Conservation (phyloP, 176 grass and related monocot species). For the Elaeis guineensis region DNA sequence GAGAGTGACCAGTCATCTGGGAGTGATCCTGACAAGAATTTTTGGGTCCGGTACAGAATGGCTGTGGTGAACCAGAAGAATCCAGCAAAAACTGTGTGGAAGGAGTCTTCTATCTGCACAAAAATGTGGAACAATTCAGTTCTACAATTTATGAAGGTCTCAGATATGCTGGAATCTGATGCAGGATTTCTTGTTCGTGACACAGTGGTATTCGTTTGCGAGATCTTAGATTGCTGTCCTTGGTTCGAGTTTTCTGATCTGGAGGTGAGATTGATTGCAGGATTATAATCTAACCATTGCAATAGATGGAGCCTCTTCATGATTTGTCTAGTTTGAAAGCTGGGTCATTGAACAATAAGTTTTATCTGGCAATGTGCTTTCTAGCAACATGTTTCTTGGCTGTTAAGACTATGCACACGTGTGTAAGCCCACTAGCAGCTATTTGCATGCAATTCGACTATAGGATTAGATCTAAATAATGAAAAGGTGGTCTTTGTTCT, state of each 20-base stretch:
- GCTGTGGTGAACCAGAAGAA: slow-evolving; percentile 86
- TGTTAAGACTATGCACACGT: no score
- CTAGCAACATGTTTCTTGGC: no score
- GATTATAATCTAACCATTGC: no score
- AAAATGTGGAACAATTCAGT: slow-evolving; percentile 99
- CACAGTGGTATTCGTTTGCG: slow-evolving; percentile 72
- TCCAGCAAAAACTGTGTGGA: slow-evolving; percentile 79
- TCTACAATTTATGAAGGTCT: slow-evolving; percentile 97
- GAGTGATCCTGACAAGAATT: slow-evolving; percentile 83
- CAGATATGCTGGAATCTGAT: slow-evolving; percentile 74
- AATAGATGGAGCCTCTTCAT: no score
- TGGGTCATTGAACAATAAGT: no score
- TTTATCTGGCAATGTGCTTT: no score
- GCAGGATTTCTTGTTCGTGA: slow-evolving; percentile 88
- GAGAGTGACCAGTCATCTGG: slow-evolving; percentile 93
- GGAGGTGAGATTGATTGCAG: slow-evolving; percentile 51
- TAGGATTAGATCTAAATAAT: no score
- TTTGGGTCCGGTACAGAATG: slow-evolving; percentile 97
- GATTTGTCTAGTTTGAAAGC: no score
- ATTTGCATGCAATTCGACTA: no score
- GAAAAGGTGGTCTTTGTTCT: no score
- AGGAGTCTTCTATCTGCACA: slow-evolving; percentile 98
- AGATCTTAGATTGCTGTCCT: slow-evolving; percentile 94
- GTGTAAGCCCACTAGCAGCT: no score
- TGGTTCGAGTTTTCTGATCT: slow-evolving; percentile 99